Percentiles rank a stretch among this genome's conserved stretches.
phyloP scores from a whole-genome alignment of 305 asterid genomes.

The Fraxinus floribunda region DNA sequence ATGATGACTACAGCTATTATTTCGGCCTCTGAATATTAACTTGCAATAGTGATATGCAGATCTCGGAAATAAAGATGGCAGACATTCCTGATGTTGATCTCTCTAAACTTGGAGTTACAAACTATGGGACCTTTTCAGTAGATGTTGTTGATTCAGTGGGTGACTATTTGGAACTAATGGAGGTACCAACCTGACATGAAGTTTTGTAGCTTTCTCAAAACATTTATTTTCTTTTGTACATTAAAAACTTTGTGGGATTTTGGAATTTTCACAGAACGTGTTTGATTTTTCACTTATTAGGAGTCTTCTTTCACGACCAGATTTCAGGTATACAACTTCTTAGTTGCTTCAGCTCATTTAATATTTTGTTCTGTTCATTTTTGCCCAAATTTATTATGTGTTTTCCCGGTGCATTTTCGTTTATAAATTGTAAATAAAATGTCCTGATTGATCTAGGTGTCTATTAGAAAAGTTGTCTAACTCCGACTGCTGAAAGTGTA shows the following conservation, averaged over 20 bases:
- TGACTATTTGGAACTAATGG: conserved; percentile 95
- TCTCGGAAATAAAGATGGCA: conserved; percentile 73
- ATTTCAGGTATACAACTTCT: conserved; percentile 62
- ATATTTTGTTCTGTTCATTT: background rate
- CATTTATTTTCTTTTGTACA: background rate
- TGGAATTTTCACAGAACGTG: conserved; percentile 57
- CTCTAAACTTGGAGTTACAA: conserved; percentile 56
- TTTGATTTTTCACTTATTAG: conserved; percentile 84
- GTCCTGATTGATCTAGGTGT: background rate
- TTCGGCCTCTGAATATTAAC: conserved; percentile 30
- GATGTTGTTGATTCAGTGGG: conserved; percentile 92
- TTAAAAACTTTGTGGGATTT: conserved; percentile 27
- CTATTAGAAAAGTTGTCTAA: background rate
- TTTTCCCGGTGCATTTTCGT: background rate
- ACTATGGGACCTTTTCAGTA: conserved; percentile 64
- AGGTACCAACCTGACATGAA: conserved; percentile 49
- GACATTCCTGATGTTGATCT: conserved; percentile 86
- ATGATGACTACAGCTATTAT: background rate
- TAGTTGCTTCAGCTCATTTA: conserved; percentile 6
- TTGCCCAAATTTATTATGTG: background rate
- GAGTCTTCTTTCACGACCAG: conserved; percentile 65
- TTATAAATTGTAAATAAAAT: background rate
- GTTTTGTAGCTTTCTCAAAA: conserved; percentile 4
- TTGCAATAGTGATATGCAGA: conserved; percentile 48
- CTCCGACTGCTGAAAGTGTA: background rate